phyloP scores from a whole-genome alignment of 306 rosid species.

The Vicia villosa region DNA sequence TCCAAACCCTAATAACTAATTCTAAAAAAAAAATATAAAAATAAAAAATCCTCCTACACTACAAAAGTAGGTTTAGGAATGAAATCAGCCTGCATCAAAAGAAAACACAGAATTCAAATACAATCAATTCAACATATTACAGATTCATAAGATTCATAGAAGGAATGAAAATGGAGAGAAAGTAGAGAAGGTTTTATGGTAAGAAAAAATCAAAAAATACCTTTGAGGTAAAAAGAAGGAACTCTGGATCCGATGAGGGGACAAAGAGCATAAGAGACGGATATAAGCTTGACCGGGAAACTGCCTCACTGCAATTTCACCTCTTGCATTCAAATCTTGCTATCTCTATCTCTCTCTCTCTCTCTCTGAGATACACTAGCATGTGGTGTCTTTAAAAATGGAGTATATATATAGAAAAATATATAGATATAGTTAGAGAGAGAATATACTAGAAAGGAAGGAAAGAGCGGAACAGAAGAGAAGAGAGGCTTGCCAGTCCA shows the following conservation, averaged over 20 bases:
- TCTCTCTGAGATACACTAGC: background rate
- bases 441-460: conserved; percentile 34
- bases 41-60: background rate
- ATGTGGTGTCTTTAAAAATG: conserved; percentile 36
- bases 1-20: conserved; percentile 34
- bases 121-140: background rate
- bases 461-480: background rate
- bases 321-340: conserved; percentile 20
- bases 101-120: conserved; percentile 26
- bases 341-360: no score
- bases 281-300: conserved; percentile 36
- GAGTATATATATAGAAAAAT: background rate
- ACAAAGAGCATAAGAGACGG: conserved; percentile 40
- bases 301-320: conserved; percentile 34
- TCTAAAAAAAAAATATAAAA: background rate
- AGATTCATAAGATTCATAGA: conserved; percentile 10
- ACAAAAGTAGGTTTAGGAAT: conserved; percentile 16
- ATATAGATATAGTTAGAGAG: conserved; percentile 21
- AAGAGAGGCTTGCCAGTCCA: background rate
- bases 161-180: conserved; percentile 21
- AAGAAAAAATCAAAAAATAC: conserved; percentile 19
- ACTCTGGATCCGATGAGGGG: conserved; percentile 68
- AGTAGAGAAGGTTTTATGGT: background rate
- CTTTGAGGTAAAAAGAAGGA: conserved; percentile 53
- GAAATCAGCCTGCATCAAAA: conserved; percentile 42